Evolutionary conservation across 2,329 filamentous ascomycete species (phyloP), one percentile per base, ranked within the genome.

Genomic region (Tolypocladium guangdongense): DNA sequence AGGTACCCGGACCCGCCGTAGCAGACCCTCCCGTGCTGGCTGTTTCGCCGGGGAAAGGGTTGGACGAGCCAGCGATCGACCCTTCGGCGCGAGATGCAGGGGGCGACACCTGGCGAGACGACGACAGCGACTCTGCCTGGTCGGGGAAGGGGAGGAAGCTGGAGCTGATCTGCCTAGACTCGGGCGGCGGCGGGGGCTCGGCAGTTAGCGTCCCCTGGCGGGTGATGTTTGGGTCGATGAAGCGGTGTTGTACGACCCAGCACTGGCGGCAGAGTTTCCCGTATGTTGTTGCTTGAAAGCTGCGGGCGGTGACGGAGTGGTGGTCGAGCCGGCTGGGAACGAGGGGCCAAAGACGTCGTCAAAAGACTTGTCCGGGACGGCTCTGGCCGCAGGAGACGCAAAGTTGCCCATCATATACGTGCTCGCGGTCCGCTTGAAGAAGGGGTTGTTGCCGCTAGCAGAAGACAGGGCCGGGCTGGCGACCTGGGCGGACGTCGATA

Each of bases 371-470:
- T 88, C 84, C 49, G 77, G 74, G 54, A 75, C 74, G 49, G 73
- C 71, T 60, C 73, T 71, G 41, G 71, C 63, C 12, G 77, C 69
- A 14, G 77, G 73, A 12, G 77, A 72, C 33, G 72, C 66, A 56
- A 81, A 82, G 16, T 77, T 71, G 41, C 76, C 74, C 70, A 80
- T 77, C 55, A 82, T 77, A 58, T 83, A 78, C 39, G 80, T 76
- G 68, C 82, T 84, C 54, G 75, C 78, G 48, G 82, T 81, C 47
- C 82, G 76, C 64, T 90, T 84, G 75, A 96, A 96, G 76, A 99
- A 99, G 0, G 93, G 93, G 66, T 99, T 99, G 63, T 90, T 96
- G 61, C 80, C 88, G 66, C 86, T 92, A 46, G 83, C 75, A 3
- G 78, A 78, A 39, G 84, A 87, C 52, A 76, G 75, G 54, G 83